A percentile compares a stretch with the other conserved stretches of the same genome.
phyloP scores from a whole-genome alignment of 2,329 filamentous ascomycete species.

The Aspergillus uvarum region DNA sequence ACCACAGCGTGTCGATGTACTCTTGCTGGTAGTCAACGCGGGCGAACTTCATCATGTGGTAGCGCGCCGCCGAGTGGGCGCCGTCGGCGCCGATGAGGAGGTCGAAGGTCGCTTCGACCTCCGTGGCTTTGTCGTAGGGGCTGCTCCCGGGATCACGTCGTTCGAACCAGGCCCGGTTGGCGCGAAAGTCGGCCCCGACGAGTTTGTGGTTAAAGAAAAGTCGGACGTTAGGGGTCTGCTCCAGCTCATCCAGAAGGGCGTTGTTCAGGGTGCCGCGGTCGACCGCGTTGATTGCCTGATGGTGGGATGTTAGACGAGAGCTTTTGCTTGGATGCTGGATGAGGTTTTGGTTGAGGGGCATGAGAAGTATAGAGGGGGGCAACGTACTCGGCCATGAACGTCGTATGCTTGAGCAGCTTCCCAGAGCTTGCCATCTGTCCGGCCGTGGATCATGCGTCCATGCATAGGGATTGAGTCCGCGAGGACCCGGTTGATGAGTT shows the following conservation, averaged over 20 bases:
- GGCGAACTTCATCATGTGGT: constrained; percentile 93
- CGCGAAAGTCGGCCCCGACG: constrained; percentile 80
- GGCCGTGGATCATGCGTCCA: constrained; percentile 92
- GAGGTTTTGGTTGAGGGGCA: too few relatives aligned
- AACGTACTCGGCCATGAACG: constrained; percentile 73
- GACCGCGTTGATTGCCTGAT: constrained; percentile 76
- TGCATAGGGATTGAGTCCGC: constrained; percentile 84
- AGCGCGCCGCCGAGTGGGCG: constrained; percentile 85
- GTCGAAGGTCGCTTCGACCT: constrained; percentile 85
- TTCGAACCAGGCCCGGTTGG: constrained; percentile 86
- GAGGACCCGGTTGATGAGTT: constrained; percentile 72
- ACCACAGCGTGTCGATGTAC: constrained; percentile 97
- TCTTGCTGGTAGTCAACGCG: constrained; percentile 89
- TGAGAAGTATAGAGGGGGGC: neutral
- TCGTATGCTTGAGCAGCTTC: constrained; percentile 88
- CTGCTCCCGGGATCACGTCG: constrained; percentile 37
- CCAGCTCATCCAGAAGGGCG: constrained; percentile 77
- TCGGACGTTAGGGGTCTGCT: constrained; percentile 81
- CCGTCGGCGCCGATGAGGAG: constrained; percentile 93
- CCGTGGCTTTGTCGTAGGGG: constrained; percentile 52
- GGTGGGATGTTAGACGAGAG: constrained; percentile 7
- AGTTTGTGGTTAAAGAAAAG: constrained; percentile 93
- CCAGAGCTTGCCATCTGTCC: constrained; percentile 64
- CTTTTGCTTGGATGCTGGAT: too few relatives aligned
- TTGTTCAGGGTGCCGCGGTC: constrained; percentile 84